Evolutionary conservation across 345 rosid genomes (phyloP), one percentile per base, ranked within the genome.

Genomic region (Acer yangbiense): DNA sequence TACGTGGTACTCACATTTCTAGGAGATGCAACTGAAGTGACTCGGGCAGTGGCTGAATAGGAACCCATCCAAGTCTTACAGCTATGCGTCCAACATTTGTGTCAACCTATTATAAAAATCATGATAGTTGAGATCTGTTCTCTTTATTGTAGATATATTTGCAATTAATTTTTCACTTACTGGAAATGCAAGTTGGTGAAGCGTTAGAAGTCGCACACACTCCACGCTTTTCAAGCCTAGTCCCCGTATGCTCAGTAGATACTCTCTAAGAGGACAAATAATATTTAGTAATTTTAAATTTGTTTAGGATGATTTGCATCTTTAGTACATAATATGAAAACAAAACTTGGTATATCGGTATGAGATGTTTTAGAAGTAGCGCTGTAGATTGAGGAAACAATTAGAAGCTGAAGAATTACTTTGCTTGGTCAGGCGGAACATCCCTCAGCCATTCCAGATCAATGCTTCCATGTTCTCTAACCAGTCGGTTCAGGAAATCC

Each of bases 21-120:
- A 97, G 84, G 54, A 94, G 98, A 89, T 97, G 99, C 80, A 97
- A 75, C 82, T 97, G 99, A 72, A 97, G 96, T 11, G 98, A 94
- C 88, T 94, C 99, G 0, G 99, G 99, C 63, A 97, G 87, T 16
- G 99, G 98, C 76, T 93, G 95, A 61, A 97, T 90, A 2, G 99
- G 99, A 66, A 97, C 99, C 99, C 99, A 97, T 81, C 99, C 99
- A 39, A 97, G 86, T 78, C 99, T 86, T 74, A 97, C 99, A 11
- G 98, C 98, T 79, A 97, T 97, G 9, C 98, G 92, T 17, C 99
- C 99, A 78, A 97, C 99, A 87, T 97, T 97, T 11, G 98, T 97
- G 90, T 97, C 99, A 76, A 97, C 99, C 99, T 97, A 83, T 77
- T 69, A 84, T 60, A 60, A 78, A 54, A 65, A 61, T 71, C 9